Evolutionary conservation across 306 rosid species (phyloP), one percentile per base, ranked within the genome.

Genomic region (Spatholobus suberectus): DNA sequence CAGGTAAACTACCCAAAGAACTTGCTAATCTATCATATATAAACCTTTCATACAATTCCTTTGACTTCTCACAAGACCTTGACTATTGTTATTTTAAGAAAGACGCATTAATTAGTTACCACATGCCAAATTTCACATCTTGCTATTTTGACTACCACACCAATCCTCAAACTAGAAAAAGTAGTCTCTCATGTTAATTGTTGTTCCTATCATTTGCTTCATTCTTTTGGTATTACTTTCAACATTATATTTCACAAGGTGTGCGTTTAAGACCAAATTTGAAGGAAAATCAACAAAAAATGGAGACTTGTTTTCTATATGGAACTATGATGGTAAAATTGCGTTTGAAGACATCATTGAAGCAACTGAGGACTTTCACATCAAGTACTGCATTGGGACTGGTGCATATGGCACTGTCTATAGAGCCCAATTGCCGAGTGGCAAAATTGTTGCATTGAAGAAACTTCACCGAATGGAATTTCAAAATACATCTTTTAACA

Each of bases 241-340:
- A 23, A 24, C 4, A 34, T 35, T 74, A 5, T 41, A 43, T 43
- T 76, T 54, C 44, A 12, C 8, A 21, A 58, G 69, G 37, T 24
- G 7, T 3, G 46, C 0, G 20, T 7, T 12, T 5, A 32, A 77
- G 47, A 17, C 21, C 26, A 46, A 63, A 63, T 2, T 6, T 58
- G 27, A 24, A 21, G 70, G 0, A 76, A 15, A 0, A 9, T 17
- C 57, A 23, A 4, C 57, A 58, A 76, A 76, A 4, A 63, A 65
- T 47, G 82, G 75, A 20, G 26, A 78, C 65, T 20, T 78, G 26
- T 65, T 78, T 34, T 65, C 65, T 2, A 20, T 65, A 46, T 78
- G 82, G 75, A 66, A 49, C 35, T 79, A 52, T 8, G 83, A 79
- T 55, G 83, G 77, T 6, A 55, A 79, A 11, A 79, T 79, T 40